Evolutionary conservation across 768 basidiomycete genomes (phyloP), one percentile per base, ranked within the genome.

Genomic region (Pisolithus orientalis): DNA sequence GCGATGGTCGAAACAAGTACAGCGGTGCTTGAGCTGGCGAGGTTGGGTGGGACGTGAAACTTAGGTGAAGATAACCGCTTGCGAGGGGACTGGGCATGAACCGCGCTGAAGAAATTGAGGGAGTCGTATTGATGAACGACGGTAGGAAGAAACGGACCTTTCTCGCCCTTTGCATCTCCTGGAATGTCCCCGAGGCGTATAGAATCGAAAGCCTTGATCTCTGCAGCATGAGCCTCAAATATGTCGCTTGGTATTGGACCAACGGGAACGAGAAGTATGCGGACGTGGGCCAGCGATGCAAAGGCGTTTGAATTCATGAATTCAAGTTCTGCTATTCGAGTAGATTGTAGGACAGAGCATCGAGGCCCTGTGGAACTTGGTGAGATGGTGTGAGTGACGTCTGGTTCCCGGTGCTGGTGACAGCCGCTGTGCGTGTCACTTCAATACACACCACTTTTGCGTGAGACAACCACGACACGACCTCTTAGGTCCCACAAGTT

Each of bases 181-280:
- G 91, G 89, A 53, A 94, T 88, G 66, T 94, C 94, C 32, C 82
- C 83, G 29, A 95, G 77, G 47, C 84, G 79, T 57, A 96, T 78
- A 48, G 77, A 73, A 48, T 87, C 82, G 57, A 94, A 84, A 21
- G 77, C 77, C 46, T 83, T 77, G 52, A 98, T 82, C 59, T 93
- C 83, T 31, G 76, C 68, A 5, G 84, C 80, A 75, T 87, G 91
- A 56, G 75, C 77, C 47, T 91, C 83, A 63, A 89, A 96, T 2
- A 78, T 72, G n/a, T 78, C 58, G 39, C 76, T 75, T 1, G 80
- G 72, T 56, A 96, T 88, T 6, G 79, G 69, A 37, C 92, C 91
- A 10, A 97, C 83, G 14, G 95, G 94, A 14, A 96, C 69, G 53
- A 97, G 79, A 17, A 98, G 80, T 45, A 98, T 79, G 53, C 80